phyloP scores from a whole-genome alignment of 2,329 filamentous ascomycete species.

The Sporothrix inflata region DNA sequence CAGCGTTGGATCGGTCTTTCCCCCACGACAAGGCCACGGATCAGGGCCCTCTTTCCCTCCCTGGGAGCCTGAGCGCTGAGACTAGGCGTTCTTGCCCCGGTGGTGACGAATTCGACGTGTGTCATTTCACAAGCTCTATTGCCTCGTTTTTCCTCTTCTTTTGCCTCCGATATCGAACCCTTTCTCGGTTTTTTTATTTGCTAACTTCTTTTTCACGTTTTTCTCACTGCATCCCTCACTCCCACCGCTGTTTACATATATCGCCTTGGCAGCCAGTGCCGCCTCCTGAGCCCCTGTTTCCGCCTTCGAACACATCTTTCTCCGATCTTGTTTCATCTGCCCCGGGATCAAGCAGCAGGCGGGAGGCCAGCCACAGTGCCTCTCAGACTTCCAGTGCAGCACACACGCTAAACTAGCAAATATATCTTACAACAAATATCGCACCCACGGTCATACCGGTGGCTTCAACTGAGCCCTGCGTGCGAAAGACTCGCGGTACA shows the following conservation, averaged over 20 bases:
- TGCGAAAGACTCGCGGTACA: not conserved
- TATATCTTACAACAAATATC: not conserved
- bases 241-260: slow-evolving; percentile 5
- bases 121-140: not conserved
- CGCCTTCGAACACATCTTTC: slow-evolving; percentile 22
- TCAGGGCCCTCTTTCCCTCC: not conserved
- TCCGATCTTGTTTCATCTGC: slow-evolving; percentile 28
- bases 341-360: slow-evolving; percentile 15
- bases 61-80: not conserved
- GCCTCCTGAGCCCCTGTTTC: slow-evolving; percentile 31
- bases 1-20: slow-evolving; percentile 12
- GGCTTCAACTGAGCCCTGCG: not conserved
- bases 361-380: not conserved
- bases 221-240: not conserved
- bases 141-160: not conserved
- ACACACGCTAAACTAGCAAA: not conserved
- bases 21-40: slow-evolving; percentile 9
- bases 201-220: not conserved
- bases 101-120: slow-evolving; percentile 1
- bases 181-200: not conserved
- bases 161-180: not conserved
- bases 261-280: slow-evolving; percentile 6
- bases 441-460: not conserved
- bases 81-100: slow-evolving; percentile 17
- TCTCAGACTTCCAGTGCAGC: not conserved